Base-by-base conservation (phyloP, 495 filamentous ascomycete species). In the Talaromyces proteolyticus region DNA sequence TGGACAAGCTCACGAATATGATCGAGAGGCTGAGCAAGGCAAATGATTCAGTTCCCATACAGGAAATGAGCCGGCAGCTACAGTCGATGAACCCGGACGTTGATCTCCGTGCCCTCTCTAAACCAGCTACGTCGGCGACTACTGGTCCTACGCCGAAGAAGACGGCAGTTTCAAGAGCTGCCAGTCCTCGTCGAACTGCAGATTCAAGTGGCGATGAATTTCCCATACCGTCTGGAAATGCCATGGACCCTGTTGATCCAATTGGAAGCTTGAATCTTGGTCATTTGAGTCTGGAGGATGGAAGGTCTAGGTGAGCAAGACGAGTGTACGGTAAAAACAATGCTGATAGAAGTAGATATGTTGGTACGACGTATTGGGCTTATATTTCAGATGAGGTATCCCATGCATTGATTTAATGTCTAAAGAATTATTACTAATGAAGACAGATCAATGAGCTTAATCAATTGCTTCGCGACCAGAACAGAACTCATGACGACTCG, bases 331-430 rank as follows among this genome's bases (percentile, higher is more conserved):
- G 1, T 7, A 6, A 2, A 26, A 36, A 2, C n/a, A 42, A 14
- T 50, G 1, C 50, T 41, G 58, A 51, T 57, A n/a, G 37, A n/a
- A 45, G 12, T 53, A 76, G 70, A 66, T 76, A 76, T 52, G 72
- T 76, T 21, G 70, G 72, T 39, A 76, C 72, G 6, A 76, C 73
- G 20, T 76, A 73, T 51, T 76, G 73, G 73, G 73, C 73, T 16
- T 76, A 72, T 52, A 73, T 76, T 16, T 72, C 70, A n/a, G 64
- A 70, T 26, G 72, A 76, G 60, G 73, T 74, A 65, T 47, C 55
- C 16, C 41, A 11, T 20, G 25, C n/a, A 3, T 10, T 10, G 14
- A 10, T 48, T 8, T 6, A 14, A 21, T 6, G 26, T 22, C n/a
- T 4, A 6, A 20, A 4, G 7, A 1, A 1, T 18, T 12, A 47